Evolutionary conservation across 495 filamentous ascomycete genomes (phyloP), one percentile per base, ranked within the genome.

Genomic region (Umbilicaria muhlenbergii): DNA sequence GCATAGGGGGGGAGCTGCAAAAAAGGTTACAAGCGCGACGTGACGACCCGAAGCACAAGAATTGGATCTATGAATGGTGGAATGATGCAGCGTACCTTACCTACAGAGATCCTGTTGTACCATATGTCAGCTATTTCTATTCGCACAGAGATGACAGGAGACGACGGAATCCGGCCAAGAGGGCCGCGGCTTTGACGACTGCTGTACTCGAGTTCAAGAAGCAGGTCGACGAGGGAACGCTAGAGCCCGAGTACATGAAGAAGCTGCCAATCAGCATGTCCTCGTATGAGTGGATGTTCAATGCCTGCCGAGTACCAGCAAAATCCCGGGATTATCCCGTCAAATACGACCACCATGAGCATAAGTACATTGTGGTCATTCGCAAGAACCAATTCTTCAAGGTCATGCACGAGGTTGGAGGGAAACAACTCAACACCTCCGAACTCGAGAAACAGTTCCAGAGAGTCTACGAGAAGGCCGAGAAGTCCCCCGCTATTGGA

Each of bases 71-170:
- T 47, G 88, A 96, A 53, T 99, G 92, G 92, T 99, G 92, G 92
- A 94, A 95, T 63, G 72, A 88, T 44, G 73, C 75, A 3, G 88
- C 91, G 34, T 99, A 99, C 65, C 73, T 99, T 43, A 72, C 58
- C 45, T 94, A 94, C 69, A 83, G 89, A 46, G 92, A 95, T 62
- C 92, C 92, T 32, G 84, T 99, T 21, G 83, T 96, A 24, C 92
- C 92, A 44, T 99, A 96, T 59, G 92, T 99, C 51, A 93, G 86
- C 59, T 99, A 99, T 71, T 99, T 99, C 67, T 99, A 99, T 69
- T 94, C 86, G 32, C 89, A 94, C 71, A 76, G 82, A 43, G 92
- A 99, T 60, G 92, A 99, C 59, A 78, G 86, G 40, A 71, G 80
- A 54, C 77, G 89, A 43, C 79, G 86, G 32, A 72, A 93, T 65